phyloP scores from a whole-genome alignment of 345 rosid genomes.

The Combretum micranthum region DNA sequence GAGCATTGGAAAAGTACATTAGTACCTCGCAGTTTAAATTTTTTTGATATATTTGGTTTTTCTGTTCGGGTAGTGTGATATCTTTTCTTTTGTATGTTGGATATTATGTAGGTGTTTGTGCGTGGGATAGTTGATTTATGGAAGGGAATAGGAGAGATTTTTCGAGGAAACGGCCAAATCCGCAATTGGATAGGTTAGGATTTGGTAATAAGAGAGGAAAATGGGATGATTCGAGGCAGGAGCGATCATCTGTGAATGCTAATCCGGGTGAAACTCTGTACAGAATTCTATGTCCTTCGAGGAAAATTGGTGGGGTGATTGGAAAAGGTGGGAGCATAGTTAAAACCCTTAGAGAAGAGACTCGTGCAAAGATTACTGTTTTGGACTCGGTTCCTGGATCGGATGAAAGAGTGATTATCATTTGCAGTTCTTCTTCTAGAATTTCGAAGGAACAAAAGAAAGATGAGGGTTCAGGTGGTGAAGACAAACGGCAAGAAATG shows the following conservation, averaged over 20 bases:
- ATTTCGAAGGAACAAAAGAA: slow-evolving; percentile 11
- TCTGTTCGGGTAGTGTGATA: too few relatives aligned
- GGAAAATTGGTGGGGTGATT: slow-evolving; percentile 53
- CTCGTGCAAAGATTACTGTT: slow-evolving; percentile 45
- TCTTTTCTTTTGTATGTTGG: neutral
- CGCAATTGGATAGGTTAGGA: slow-evolving; percentile 38
- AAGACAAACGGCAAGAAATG: slow-evolving; percentile 18
- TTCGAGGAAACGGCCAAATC: slow-evolving; percentile 28
- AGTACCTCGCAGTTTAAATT: too few relatives aligned
- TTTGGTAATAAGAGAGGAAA: slow-evolving; percentile 22
- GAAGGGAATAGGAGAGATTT: slow-evolving; percentile 35
- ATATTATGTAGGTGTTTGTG: neutral
- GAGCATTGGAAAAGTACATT: too few relatives aligned
- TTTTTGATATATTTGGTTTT: too few relatives aligned
- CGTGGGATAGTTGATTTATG: slow-evolving; percentile 21
- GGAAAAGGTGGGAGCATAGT: slow-evolving; percentile 52
- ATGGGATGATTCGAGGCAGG: slow-evolving; percentile 24
- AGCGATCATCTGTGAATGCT: slow-evolving; percentile 21
- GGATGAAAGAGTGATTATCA: slow-evolving; percentile 53
- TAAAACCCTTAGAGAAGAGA: slow-evolving; percentile 44
- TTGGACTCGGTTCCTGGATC: slow-evolving; percentile 47
- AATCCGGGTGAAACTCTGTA: slow-evolving; percentile 44
- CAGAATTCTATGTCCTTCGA: slow-evolving; percentile 48
- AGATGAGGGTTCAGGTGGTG: slow-evolving; percentile 21
- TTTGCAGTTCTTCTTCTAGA: slow-evolving; percentile 35